These are phyloP conservation scores for Rubroshorea leprosula DNA, from an alignment of 345 rosid species.

Conservation along the genomic window DNA sequence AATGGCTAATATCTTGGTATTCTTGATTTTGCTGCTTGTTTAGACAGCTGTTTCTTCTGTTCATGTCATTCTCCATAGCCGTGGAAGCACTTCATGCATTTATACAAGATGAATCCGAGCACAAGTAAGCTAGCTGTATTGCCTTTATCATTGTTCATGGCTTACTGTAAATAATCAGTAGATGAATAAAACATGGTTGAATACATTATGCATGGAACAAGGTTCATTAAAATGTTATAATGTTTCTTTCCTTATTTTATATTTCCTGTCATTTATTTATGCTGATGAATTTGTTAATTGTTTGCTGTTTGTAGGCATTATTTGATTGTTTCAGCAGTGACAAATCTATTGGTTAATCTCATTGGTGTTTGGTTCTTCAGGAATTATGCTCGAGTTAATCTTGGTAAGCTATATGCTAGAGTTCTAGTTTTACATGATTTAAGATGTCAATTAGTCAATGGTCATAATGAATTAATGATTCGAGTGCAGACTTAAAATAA, in stretches of 20 bases:
- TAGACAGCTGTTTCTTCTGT: conserved; percentile 99
- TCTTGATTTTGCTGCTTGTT: conserved; percentile 55
- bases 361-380: conserved; percentile 98
- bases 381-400: conserved; percentile 82
- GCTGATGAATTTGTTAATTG: background rate
- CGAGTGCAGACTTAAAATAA: too few relatives aligned
- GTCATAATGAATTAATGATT: too few relatives aligned
- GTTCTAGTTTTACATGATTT: background rate
- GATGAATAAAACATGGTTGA: background rate
- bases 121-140: conserved; percentile 59
- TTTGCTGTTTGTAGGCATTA: conserved; percentile 66
- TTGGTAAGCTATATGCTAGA: conserved; percentile 47
- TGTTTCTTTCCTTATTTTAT: background rate
- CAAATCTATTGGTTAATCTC: conserved; percentile 87
- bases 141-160: background rate
- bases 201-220: background rate
- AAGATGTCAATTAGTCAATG: background rate
- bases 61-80: conserved; percentile 96
- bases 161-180: background rate
- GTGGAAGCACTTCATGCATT: conserved; percentile 99
- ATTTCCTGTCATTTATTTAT: background rate
- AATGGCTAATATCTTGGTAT: conserved; percentile 40
- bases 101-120: conserved; percentile 96
- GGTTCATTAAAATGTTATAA: background rate
- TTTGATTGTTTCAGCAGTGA: conserved; percentile 92